Evolutionary conservation across 192 early-diverging fungal species (phyloP).

Genomic region (Coemansia sp.): DNA sequence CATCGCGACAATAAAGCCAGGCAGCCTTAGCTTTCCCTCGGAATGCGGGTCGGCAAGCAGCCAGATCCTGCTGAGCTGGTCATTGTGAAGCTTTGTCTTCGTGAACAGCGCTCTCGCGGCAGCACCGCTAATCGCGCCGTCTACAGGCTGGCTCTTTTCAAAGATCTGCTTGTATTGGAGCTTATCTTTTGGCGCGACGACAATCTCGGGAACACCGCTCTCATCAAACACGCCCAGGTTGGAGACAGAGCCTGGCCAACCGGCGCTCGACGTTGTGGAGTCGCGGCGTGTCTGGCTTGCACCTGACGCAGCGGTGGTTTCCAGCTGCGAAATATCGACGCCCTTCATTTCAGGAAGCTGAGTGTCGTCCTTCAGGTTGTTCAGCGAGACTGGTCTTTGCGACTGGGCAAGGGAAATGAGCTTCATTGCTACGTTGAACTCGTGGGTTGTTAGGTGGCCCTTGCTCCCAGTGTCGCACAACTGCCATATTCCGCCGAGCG

Average conservation of each 20-base stretch:
- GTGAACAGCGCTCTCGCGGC: slow-evolving; percentile 73
- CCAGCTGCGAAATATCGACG: slow-evolving; percentile 24
- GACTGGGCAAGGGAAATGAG: slow-evolving; percentile 85
- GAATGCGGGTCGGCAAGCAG: slow-evolving; percentile 72
- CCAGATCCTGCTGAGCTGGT: slow-evolving; percentile 83
- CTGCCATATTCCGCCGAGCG: slow-evolving; percentile 83
- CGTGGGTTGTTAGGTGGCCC: slow-evolving; percentile 69
- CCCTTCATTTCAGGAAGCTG: slow-evolving; percentile 65
- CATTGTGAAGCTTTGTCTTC: slow-evolving; percentile 77
- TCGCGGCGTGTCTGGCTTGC: slow-evolving; percentile 23
- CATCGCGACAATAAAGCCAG: slow-evolving; percentile 92
- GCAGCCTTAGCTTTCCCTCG: slow-evolving; percentile 69
- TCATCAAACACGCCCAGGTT: slow-evolving; percentile 3
- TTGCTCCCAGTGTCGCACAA: slow-evolving; percentile 74
- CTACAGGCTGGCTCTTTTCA: slow-evolving; percentile 56
- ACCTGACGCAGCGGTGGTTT: background rate
- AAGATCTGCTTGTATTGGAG: slow-evolving; percentile 67
- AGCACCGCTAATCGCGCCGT: slow-evolving; percentile 64
- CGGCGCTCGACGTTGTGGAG: slow-evolving; percentile 42
- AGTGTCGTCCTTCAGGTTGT: slow-evolving; percentile 47
- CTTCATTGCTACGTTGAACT: slow-evolving; percentile 82
- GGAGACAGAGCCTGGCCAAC: slow-evolving; percentile 29
- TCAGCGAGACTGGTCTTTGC: slow-evolving; percentile 59
- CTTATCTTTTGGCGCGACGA: slow-evolving; percentile 53
- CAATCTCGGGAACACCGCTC: slow-evolving; percentile 15